Evolutionary conservation across 2,329 filamentous ascomycete genomes (phyloP).

Genomic region (Balansia obtecta): DNA sequence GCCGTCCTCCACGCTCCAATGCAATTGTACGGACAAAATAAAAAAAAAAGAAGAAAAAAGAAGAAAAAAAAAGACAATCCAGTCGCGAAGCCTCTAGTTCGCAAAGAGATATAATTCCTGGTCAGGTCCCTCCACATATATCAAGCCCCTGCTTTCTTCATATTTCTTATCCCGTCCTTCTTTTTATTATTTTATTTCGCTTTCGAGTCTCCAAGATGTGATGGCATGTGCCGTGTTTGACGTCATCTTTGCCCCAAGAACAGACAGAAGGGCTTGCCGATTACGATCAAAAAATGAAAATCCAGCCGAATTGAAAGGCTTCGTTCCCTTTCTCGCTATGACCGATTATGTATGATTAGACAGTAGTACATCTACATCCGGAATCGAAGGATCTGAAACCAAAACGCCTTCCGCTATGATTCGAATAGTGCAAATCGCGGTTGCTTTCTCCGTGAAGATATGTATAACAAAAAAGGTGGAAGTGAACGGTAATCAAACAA

Average conservation of each 20-base stretch:
- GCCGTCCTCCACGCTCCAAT: neutral
- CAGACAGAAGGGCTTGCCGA: conserved; percentile 7
- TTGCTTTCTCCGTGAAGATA: conserved; percentile 18
- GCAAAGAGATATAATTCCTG: conserved; percentile 12
- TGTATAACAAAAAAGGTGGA: conserved; percentile 16
- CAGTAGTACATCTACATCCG: conserved; percentile 38
- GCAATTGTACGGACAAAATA: neutral
- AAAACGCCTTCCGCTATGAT: conserved; percentile 48
- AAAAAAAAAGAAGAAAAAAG: neutral
- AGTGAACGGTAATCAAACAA: conserved; percentile 15
- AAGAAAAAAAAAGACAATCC: neutral
- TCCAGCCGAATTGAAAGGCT: conserved; percentile 1
- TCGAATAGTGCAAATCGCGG: conserved; percentile 25
- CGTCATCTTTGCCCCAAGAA: conserved; percentile 7
- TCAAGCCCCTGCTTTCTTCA: neutral
- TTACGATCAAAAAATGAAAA: conserved; percentile 4
- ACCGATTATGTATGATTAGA: conserved; percentile 38
- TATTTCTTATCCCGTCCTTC: conserved; percentile 13
- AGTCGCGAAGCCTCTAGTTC: conserved; percentile 6
- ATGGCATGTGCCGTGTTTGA: conserved; percentile 17
- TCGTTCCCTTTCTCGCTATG: conserved; percentile 3
- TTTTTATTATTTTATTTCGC: conserved; percentile 11
- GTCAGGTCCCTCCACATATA: conserved; percentile 9
- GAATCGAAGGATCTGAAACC: conserved; percentile 34
- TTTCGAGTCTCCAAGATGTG: conserved; percentile 21